phyloP scores from a whole-genome alignment of 2,329 filamentous ascomycete species.

The Curvularia verruculosa region DNA sequence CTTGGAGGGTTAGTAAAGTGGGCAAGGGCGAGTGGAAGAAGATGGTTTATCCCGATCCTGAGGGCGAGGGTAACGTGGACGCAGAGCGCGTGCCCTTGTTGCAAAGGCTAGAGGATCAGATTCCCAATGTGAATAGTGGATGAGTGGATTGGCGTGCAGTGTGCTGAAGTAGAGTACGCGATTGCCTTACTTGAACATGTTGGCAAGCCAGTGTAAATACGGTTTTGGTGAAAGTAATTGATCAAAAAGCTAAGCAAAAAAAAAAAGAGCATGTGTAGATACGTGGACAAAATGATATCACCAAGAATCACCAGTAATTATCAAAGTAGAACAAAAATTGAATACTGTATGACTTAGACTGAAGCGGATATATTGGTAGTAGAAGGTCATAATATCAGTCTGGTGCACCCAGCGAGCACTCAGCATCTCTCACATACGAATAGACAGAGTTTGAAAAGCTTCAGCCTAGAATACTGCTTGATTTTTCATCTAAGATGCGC shows the following conservation, averaged over 20 bases:
- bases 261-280: too few relatives aligned
- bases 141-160: not conserved
- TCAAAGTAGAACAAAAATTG: constrained; percentile 4
- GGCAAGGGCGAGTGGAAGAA: constrained; percentile 58
- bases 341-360: not conserved
- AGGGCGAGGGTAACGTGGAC: constrained; percentile 45
- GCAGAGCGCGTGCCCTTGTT: constrained; percentile 56
- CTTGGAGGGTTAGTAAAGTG: constrained; percentile 62
- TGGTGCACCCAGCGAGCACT: not conserved
- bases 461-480: not conserved
- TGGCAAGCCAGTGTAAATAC: not conserved
- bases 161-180: not conserved
- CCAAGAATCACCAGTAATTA: too few relatives aligned
- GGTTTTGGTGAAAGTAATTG: not conserved
- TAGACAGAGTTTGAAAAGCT: not conserved
- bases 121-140: constrained; percentile 35
- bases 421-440: not conserved
- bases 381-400: not conserved
- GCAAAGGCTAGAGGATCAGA: constrained; percentile 53
- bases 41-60: constrained; percentile 51
- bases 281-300: too few relatives aligned
- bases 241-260: not conserved
- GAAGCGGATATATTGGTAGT: not conserved
- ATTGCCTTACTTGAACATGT: not conserved
- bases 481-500: not conserved